These are phyloP conservation scores for Musa troglodytarum DNA, from an alignment of 176 grass and related monocot species.

Conservation along the genomic window DNA sequence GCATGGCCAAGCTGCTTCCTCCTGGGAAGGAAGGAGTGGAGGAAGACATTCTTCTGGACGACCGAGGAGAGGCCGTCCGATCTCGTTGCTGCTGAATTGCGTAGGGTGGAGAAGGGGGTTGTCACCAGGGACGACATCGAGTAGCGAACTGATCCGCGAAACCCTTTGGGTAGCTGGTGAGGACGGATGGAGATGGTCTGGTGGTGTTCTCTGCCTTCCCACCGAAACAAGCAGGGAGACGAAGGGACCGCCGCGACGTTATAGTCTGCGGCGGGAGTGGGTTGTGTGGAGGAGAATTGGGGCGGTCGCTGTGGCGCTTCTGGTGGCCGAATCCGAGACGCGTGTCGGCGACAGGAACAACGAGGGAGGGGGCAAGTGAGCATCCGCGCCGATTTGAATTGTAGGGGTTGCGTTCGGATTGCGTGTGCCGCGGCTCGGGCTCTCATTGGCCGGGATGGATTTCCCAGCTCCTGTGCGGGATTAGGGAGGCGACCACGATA, in stretches of 20 bases:
- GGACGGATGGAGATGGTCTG: not conserved
- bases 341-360: conserved; percentile 18
- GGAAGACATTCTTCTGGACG: conserved; percentile 19
- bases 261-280: not conserved
- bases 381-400: conserved; percentile 12
- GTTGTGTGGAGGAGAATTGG: conserved; percentile 7
- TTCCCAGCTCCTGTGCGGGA: not conserved
- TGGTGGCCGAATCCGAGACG: conserved; percentile 23
- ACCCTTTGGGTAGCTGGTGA: not conserved
- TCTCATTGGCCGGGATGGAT: conserved; percentile 43
- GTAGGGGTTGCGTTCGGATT: conserved; percentile 19
- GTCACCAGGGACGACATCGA: conserved; percentile 71
- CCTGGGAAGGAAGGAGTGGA: conserved; percentile 57
- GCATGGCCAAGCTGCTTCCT: not conserved
- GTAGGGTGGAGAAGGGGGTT: conserved; percentile 44
- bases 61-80: conserved; percentile 24
- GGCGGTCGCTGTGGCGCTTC: conserved; percentile 8
- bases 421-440: not conserved
- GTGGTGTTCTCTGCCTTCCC: not conserved
- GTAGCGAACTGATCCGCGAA: not conserved
- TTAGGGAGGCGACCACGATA: not conserved
- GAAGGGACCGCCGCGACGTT: not conserved
- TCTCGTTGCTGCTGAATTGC: conserved; percentile 24
- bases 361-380: conserved; percentile 17
- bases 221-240: not conserved